Base-by-base conservation (phyloP, 352 stramenopile species). In the Globisporangium emineosum region DNA sequence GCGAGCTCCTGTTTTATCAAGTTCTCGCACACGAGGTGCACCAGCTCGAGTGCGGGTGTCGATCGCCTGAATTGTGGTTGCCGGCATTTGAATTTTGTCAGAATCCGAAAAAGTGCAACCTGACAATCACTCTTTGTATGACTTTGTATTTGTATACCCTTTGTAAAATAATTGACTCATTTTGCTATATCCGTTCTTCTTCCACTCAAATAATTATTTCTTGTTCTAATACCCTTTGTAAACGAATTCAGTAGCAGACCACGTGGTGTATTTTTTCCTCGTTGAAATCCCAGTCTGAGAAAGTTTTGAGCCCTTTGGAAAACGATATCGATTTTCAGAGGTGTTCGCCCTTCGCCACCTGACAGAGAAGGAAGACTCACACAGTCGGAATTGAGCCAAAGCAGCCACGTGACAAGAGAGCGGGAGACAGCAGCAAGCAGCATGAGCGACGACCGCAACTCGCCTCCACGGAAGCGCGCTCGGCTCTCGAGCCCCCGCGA, bases 381-480 rank as follows among this genome's bases (percentile, higher is more conserved):
- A 21, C 21, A 56, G 50, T 56, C 50, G 27, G n/a, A 23, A 56
- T 56, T 56, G 50, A 60, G 32, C 37, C 37, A 43, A 43, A 43
- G 37, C 37, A 43, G 37, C 54, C 54, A 60, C 30, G 52, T 58
- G 47, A 56, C 17, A n/a, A 30, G n/a, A 17, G 13, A 25, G n/a
- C 35, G 25, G 37, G 21, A 53, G 27, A 55, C 35, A 58, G 37
- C 40, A 10, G 13, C 37, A 55, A 66, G 25, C 8, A 66, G 35
- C n/a, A 68, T 61, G 56, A 66, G 52, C 55, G 70, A 77, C 68
- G 69, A 77, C 55, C 67, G 70, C 13, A 51, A 60, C 17, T 74
- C 60, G 47, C 72, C 75, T 37, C 72, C 75, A 49, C 64, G 72
- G 12, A 79, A 78, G 56, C 72, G 67, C 57, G 72, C 70, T 32